Percentiles rank a stretch among this genome's conserved stretches.
These are phyloP conservation scores for Acarospora socialis DNA, from an alignment of 2,329 filamentous ascomycete genomes.

Conservation along the genomic window DNA sequence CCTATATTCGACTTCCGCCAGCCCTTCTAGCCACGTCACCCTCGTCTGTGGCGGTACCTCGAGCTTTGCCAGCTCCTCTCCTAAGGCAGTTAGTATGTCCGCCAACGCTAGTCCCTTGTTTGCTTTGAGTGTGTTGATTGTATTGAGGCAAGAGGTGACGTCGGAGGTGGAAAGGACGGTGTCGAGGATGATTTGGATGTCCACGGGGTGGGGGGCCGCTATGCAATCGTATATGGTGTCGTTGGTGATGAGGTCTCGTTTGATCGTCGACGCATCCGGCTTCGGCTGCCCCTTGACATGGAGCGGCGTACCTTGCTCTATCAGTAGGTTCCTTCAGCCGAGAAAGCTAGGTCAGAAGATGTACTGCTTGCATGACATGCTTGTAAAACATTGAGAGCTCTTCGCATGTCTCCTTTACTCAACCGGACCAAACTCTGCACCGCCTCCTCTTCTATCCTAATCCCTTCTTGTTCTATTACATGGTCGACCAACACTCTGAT, in stretches of 20 bases:
- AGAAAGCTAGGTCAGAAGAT: constrained; percentile 11
- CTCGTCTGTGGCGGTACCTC: constrained; percentile 78
- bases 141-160: constrained; percentile 76
- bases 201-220: constrained; percentile 79
- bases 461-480: constrained; percentile 73
- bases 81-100: constrained; percentile 77
- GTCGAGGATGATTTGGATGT: constrained; percentile 70
- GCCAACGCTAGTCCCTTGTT: constrained; percentile 78
- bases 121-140: constrained; percentile 75
- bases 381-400: constrained; percentile 88
- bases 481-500: constrained; percentile 76
- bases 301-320: constrained; percentile 27
- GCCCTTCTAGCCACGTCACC: constrained; percentile 78
- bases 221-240: constrained; percentile 95
- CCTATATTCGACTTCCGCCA: constrained; percentile 87
- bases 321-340: constrained; percentile 7
- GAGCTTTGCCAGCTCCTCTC: constrained; percentile 67
- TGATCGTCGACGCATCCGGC: constrained; percentile 39
- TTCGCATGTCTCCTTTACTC: constrained; percentile 90
- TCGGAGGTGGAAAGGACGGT: constrained; percentile 75
- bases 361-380: constrained; percentile 88
- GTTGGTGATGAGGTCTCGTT: constrained; percentile 77
- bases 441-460: constrained; percentile 70
- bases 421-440: constrained; percentile 70
- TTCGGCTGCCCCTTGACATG: constrained; percentile 26